Conservation (phyloP, 768 basidiomycete species). For the Collybiopsis luxurians region DNA sequence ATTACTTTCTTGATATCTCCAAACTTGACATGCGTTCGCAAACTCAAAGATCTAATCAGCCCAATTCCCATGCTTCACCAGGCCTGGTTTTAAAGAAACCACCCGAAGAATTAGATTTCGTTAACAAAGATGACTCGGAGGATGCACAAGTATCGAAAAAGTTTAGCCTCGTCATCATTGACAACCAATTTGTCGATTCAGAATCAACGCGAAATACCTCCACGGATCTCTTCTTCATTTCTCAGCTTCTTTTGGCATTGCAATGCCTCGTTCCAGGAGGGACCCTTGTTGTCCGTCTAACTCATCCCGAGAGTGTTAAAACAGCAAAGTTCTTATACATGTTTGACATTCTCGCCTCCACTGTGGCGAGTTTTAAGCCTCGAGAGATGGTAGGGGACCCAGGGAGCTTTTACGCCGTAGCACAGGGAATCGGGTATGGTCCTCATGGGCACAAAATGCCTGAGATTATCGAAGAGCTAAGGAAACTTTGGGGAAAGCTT, state of each 20-base stretch:
- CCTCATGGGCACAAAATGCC: background rate
- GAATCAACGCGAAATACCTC: background rate
- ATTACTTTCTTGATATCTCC: constrained; percentile 17
- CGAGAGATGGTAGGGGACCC: constrained; percentile 20
- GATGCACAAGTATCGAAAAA: background rate
- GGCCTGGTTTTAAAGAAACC: constrained; percentile 1
- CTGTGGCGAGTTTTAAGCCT: constrained; percentile 19
- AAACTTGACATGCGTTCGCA: constrained; percentile 3
- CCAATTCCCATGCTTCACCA: background rate
- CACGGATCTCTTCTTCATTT: constrained; percentile 18
- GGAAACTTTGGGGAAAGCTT: constrained; percentile 6
- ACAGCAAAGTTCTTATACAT: constrained; percentile 23
- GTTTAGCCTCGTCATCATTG: constrained; percentile 23
- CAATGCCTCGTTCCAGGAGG: constrained; percentile 14
- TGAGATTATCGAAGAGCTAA: constrained; percentile 1
- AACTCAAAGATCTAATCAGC: background rate
- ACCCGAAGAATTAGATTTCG: constrained; percentile 7
- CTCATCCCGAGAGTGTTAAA: constrained; percentile 16
- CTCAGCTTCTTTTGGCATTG: constrained; percentile 23
- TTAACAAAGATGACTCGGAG: background rate
- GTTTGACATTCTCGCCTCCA: constrained; percentile 19
- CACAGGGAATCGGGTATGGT: constrained; percentile 16
- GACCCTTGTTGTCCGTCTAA: constrained; percentile 20
- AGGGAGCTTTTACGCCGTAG: constrained; percentile 22
- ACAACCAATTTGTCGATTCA: constrained; percentile 19